Evolutionary conservation across 306 rosid species (phyloP), one percentile per base, ranked within the genome.

Genomic region (Calophaca sinica): DNA sequence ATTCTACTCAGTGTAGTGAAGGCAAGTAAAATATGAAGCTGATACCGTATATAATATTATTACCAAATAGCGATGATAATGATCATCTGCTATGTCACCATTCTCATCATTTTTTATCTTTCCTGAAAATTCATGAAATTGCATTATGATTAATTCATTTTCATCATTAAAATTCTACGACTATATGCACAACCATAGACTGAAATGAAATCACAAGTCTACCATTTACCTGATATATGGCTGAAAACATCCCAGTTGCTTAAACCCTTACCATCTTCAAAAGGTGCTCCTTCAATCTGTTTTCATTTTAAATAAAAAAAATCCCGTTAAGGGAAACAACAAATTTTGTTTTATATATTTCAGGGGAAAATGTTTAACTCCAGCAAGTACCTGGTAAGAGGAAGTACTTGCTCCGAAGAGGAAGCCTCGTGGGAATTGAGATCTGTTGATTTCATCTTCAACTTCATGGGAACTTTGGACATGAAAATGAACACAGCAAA

Each of bases 1-100:
- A 52, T n/a, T 50, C 15, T 50, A 42, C 7, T 73, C 6, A 68
- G 12, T 20, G 12, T n/a, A 51, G 61, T 32, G 8, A 61, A 68
- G 14, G 12, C 7, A 29, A 14, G 31, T 57, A 28, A 42, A 70
- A 29, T 52, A 32, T 63, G 35, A 65, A 72, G 7, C 10, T 36
- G 28, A 69, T 42, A 38, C 7, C 13, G n/a, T n/a, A 52, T 28
- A 49, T 12, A 0, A 9, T 26, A 77, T 55, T 33, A 41, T 32
- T 77, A 81, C 90, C 87, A 74, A 45, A 77, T 73, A 91, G 7
- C 83, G 91, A 80, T 88, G 91, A 84, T 91, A 91, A 67, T 91
- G 88, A 63, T 91, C 91, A 60, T 80, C 83, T 32, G 93, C 90
- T 67, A 84, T 57, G 58, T 91, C 93, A n/a, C 91, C 96, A 68